phyloP scores from a whole-genome alignment of 345 rosid species.

The Anacardium occidentale region DNA sequence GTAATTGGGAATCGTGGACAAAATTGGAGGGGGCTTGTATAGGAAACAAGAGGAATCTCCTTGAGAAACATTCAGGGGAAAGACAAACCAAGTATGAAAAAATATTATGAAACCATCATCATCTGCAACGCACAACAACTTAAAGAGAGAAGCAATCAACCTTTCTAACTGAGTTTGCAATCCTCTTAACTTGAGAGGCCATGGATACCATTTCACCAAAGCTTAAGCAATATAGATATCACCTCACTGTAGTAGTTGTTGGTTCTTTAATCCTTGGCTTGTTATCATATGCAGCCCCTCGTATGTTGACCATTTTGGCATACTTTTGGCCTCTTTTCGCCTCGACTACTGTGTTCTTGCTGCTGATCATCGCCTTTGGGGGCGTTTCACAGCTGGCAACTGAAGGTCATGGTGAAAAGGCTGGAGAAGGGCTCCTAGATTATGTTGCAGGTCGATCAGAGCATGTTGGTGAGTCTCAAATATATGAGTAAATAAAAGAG shows the following conservation, averaged over 20 bases:
- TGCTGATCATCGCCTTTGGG: slow-evolving; percentile 52
- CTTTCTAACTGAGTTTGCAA: background rate
- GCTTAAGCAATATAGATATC: slow-evolving; percentile 55
- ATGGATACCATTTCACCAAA: slow-evolving; percentile 50
- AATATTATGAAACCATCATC: slow-evolving; percentile 5
- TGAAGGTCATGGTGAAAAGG: slow-evolving; percentile 39
- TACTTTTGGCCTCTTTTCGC: slow-evolving; percentile 92
- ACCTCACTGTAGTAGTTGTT: slow-evolving; percentile 33
- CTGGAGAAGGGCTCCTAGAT: slow-evolving; percentile 61
- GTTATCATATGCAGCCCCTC: slow-evolving; percentile 54
- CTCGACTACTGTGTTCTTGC: slow-evolving; percentile 67
- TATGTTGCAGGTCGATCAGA: slow-evolving; percentile 57
- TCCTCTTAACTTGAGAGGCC: slow-evolving; percentile 19
- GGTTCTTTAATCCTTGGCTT: slow-evolving; percentile 34
- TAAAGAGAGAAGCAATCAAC: background rate
- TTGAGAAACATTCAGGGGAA: slow-evolving; percentile 21
- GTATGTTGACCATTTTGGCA: slow-evolving; percentile 49
- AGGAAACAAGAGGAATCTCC: slow-evolving; percentile 25
- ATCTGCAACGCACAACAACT: slow-evolving; percentile 2
- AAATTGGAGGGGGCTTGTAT: slow-evolving; percentile 6
- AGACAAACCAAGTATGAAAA: slow-evolving; percentile 7
- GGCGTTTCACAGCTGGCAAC: slow-evolving; percentile 50
- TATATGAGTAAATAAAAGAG: slow-evolving; percentile 5
- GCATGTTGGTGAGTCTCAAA: slow-evolving; percentile 24
- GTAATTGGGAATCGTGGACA: slow-evolving; percentile 19